Base-by-base conservation (phyloP, 176 grass and related monocot species). In the Avena eriantha region DNA sequence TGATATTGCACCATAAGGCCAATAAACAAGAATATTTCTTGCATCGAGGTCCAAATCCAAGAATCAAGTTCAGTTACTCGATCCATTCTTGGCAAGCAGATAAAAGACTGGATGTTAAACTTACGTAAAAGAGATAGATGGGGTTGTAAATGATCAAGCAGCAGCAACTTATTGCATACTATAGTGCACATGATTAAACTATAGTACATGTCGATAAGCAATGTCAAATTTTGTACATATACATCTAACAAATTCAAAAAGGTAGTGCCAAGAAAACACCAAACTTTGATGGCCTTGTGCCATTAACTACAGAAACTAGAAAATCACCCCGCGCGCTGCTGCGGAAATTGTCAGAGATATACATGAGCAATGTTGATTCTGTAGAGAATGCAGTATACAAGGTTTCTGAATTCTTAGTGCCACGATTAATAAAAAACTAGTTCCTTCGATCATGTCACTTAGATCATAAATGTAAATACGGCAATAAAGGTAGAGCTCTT, bases 1-100 rank as follows among this genome's bases (percentile, higher is more conserved):
- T 22, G 45, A 73, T 61, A 87, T 68, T 41, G 24, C 51, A 86
- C 60, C 29, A 84, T 84, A 84, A 67, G 15, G 58, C 76, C 36
- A 81, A 79, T 45, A 73, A 87, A 66, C 2, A 19, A 67, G 19
- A 39, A 75, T 16, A 45, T 21, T 53, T 53, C 24, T 76, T 77
- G 49, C 29, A 55, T 35, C 15, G 50, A 55, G 33, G 34, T 77
- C 17, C 22, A 21, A 77, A 55, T 35, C 16, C 49, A 77, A 77
- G 24, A 21, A 55, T 54, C 14, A 76, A 53, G 33, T 19, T 54
- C 73, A 76, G 24, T 33, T 21, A 54, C 48, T 76, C 10, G 15
- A 75, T 51, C 24, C 14, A 9, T 75, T 51, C 45, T 51, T 50
- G 72, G 46, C 47, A 75, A 75, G 72, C 72, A 75, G 47, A 51